Conservation (phyloP, 2,329 filamentous ascomycete species). For the Calonectria pseudoturangicola region DNA sequence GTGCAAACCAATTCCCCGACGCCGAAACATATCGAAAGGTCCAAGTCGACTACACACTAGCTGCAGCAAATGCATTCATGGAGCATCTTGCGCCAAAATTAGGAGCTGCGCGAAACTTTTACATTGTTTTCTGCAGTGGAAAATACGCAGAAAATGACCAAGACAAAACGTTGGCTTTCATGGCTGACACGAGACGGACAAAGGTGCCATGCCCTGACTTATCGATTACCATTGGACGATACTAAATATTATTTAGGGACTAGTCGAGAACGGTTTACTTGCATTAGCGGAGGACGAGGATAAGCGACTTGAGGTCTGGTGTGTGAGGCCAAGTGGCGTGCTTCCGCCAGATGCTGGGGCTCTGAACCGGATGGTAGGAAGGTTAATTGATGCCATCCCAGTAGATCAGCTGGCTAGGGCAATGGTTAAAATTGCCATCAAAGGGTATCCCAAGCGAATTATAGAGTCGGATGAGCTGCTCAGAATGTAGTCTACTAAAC, state of each 20-base stretch:
- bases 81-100: slow-evolving; percentile 22
- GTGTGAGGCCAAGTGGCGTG: slow-evolving; percentile 23
- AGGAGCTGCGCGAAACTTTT: slow-evolving; percentile 11
- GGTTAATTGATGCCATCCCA: slow-evolving; percentile 6
- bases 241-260: slow-evolving; percentile 1
- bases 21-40: slow-evolving; percentile 26
- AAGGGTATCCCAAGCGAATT: slow-evolving; percentile 17
- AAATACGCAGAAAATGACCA: slow-evolving; percentile 18
- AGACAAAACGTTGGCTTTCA: slow-evolving; percentile 1
- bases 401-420: slow-evolving; percentile 14
- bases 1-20: slow-evolving; percentile 27
- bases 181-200: slow-evolving; percentile 18
- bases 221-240: fast-evolving
- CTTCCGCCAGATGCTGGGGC: slow-evolving; percentile 12
- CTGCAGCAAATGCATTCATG: slow-evolving; percentile 30
- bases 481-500: background rate
- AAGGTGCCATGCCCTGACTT: background rate
- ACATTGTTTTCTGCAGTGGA: slow-evolving; percentile 31
- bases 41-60: slow-evolving; percentile 29
- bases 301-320: slow-evolving; percentile 23
- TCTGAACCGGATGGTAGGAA: background rate
- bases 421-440: slow-evolving; percentile 17
- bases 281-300: slow-evolving; percentile 23
- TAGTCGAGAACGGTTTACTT: slow-evolving; percentile 16
- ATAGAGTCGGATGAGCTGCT: slow-evolving; percentile 26